phyloP scores from a whole-genome alignment of 2,329 filamentous ascomycete genomes.

The Fusarium sp. region DNA sequence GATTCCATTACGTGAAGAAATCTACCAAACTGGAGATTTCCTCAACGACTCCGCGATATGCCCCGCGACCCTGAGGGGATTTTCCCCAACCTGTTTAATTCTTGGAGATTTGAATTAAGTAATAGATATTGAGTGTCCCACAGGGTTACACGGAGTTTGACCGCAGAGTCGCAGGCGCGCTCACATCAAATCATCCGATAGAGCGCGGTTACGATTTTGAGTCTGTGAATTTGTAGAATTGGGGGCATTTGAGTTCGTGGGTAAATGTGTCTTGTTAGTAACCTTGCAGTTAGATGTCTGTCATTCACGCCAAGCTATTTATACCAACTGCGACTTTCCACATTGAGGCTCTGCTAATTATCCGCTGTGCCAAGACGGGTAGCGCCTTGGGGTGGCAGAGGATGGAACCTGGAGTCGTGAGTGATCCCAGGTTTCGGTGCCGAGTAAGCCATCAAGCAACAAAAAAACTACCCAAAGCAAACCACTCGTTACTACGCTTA shows the following conservation, averaged over 20 bases:
- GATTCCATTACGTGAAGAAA: constrained; percentile 39
- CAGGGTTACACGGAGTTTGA: constrained; percentile 9
- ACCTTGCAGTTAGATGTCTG: too few species aligned
- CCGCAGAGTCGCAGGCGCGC: not conserved
- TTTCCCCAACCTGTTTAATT: constrained; percentile 22
- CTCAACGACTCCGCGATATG: constrained; percentile 25
- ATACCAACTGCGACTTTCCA: not conserved
- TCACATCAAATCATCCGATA: not conserved
- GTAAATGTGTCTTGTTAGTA: too few species aligned
- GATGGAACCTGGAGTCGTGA: too few species aligned
- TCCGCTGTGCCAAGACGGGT: constrained; percentile 21
- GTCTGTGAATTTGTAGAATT: too few species aligned
- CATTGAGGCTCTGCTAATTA: constrained; percentile 22
- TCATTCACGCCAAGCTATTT: not conserved
- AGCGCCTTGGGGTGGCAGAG: not conserved
- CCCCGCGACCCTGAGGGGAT: constrained; percentile 31
- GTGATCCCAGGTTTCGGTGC: too few species aligned
- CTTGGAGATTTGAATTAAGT: constrained; percentile 27
- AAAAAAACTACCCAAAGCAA: too few species aligned
- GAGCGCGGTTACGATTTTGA: too few species aligned
- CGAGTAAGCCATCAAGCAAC: too few species aligned
- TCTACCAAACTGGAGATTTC: constrained; percentile 17
- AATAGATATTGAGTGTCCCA: constrained; percentile 11
- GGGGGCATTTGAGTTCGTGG: not conserved
- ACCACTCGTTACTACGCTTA: too few species aligned